phyloP scores from a whole-genome alignment of 768 basidiomycete species.

The Tricholoma terreum region DNA sequence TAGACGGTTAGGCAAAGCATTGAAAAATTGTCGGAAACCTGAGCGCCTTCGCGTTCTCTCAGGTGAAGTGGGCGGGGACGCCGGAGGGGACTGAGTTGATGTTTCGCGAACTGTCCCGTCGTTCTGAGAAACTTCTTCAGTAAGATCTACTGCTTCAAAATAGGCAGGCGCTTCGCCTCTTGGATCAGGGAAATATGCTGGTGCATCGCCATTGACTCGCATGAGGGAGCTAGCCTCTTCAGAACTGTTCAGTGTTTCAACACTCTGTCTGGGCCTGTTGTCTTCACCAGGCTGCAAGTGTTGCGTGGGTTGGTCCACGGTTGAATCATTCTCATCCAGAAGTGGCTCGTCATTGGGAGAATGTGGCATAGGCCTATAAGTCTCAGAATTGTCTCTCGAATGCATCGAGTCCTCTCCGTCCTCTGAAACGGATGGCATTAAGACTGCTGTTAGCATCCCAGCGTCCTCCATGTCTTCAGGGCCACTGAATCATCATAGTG shows the following conservation, averaged over 20 bases:
- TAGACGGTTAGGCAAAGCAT: conserved; percentile 31
- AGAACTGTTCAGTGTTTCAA: conserved; percentile 28
- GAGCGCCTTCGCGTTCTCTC: conserved; percentile 31
- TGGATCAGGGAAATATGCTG: conserved; percentile 12
- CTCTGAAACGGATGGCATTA: conserved; percentile 37
- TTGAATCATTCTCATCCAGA: conserved; percentile 30
- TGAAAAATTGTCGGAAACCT: conserved; percentile 46
- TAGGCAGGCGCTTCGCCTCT: conserved; percentile 70
- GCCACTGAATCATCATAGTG: conserved; percentile 33
- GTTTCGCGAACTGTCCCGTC: conserved; percentile 1
- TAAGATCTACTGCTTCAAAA: conserved; percentile 46
- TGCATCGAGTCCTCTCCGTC: conserved; percentile 32
- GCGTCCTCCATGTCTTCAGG: conserved; percentile 54
- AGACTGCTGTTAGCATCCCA: conserved; percentile 38
- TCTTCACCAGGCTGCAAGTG: conserved; percentile 17
- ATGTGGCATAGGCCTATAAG: conserved; percentile 38
- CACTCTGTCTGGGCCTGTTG: conserved; percentile 22
- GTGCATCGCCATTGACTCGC: conserved; percentile 21
- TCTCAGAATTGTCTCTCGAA: conserved; percentile 26
- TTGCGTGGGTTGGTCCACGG: conserved; percentile 22
- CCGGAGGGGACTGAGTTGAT: conserved; percentile 11
- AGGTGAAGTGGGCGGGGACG: conserved; percentile 16
- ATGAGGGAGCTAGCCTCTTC: conserved; percentile 29
- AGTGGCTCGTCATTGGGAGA: conserved; percentile 42
- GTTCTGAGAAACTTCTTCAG: conserved; percentile 1